Conservation (phyloP, 2,329 filamentous ascomycete genomes). For the Pseudocercospora fuligena region DNA sequence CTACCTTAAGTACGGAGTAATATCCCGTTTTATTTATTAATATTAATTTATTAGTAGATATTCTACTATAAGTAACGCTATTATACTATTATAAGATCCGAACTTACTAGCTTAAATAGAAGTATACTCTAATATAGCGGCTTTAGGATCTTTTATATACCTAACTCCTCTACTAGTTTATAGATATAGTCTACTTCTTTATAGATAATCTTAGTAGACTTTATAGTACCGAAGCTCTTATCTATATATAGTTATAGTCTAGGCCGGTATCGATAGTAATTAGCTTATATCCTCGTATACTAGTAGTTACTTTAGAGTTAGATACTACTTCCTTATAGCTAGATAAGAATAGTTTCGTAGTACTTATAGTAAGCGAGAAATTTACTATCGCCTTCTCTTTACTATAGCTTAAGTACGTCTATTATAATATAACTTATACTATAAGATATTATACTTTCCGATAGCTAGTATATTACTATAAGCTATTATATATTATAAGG, state of each 20-base stretch:
- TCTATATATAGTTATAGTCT: not conserved
- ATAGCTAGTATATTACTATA: not conserved
- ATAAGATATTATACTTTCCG: not conserved
- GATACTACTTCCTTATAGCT: not conserved
- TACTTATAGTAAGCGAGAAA: not conserved
- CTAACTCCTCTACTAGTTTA: not conserved
- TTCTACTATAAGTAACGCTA: not conserved
- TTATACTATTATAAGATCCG: not conserved
- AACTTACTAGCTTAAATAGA: not conserved
- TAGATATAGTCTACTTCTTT: not conserved
- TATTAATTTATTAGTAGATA: not conserved
- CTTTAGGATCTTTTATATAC: not conserved
- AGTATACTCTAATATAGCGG: not conserved
- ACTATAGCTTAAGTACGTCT: not conserved
- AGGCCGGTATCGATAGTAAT: not conserved
- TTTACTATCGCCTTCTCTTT: not conserved
- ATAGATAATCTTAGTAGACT: not conserved
- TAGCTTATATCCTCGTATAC: not conserved
- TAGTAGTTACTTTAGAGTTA: not conserved
- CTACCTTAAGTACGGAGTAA: not conserved
- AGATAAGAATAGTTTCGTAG: not conserved
- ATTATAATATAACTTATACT: not conserved
- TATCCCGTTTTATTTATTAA: not conserved
- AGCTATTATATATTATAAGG: not conserved
- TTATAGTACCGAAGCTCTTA: not conserved